Conservation (phyloP, 2,329 filamentous ascomycete genomes). For the Pseudocercospora crystallina region DNA sequence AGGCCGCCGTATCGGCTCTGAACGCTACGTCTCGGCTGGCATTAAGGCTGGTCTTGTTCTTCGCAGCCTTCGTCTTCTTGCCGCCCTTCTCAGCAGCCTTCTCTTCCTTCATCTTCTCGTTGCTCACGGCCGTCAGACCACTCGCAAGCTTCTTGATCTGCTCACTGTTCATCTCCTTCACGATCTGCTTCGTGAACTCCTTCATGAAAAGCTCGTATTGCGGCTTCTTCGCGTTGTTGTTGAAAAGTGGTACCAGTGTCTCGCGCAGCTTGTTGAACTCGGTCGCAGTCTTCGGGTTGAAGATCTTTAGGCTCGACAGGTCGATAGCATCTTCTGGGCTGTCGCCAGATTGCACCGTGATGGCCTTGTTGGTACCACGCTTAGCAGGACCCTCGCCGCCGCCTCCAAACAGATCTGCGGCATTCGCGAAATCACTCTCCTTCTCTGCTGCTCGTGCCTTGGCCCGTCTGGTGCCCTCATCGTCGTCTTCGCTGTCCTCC, state of each 20-base stretch:
- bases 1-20: constrained; percentile 69
- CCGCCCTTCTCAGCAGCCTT: constrained; percentile 89
- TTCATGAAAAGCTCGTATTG: constrained; percentile 88
- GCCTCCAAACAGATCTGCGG: constrained; percentile 83
- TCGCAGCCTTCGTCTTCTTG: constrained; percentile 96
- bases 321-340: constrained; percentile 74
- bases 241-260: constrained; percentile 75
- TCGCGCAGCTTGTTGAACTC: constrained; percentile 81
- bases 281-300: constrained; percentile 83
- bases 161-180: constrained; percentile 82
- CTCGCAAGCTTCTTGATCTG: constrained; percentile 97
- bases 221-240: constrained; percentile 75
- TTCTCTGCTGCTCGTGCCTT: constrained; percentile 78
- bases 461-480: constrained; percentile 69
- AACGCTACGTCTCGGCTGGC: constrained; percentile 58
- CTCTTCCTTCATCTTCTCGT: constrained; percentile 99
- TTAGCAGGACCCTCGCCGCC: constrained; percentile 71
- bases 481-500: constrained; percentile 64
- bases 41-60: constrained; percentile 85
- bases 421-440: constrained; percentile 84
- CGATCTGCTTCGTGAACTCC: constrained; percentile 84
- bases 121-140: constrained; percentile 81
- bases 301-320: constrained; percentile 74
- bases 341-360: constrained; percentile 66
- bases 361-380: constrained; percentile 63